Conservation (phyloP, 2,329 filamentous ascomycete genomes). For the Fusarium nygamai region DNA sequence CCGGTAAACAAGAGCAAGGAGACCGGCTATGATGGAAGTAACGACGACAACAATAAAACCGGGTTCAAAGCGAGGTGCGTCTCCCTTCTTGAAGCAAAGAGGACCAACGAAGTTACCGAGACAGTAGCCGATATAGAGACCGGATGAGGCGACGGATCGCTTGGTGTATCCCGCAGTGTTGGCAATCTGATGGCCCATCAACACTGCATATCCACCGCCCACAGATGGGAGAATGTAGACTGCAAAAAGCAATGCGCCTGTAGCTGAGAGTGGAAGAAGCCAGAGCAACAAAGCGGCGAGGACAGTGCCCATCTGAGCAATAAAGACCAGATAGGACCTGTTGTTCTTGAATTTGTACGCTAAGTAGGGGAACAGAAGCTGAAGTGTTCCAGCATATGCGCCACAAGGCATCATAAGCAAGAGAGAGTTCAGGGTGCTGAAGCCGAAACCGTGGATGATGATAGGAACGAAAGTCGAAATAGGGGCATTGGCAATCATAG, state of each 20-base stretch:
- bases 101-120: conserved; percentile 59
- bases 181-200: conserved; percentile 53
- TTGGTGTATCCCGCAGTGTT: conserved; percentile 65
- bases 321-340: conserved; percentile 52
- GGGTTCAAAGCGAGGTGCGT: conserved; percentile 51
- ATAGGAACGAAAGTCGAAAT: conserved; percentile 57
- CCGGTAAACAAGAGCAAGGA: conserved; percentile 56
- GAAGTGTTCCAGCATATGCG: conserved; percentile 49
- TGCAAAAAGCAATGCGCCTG: conserved; percentile 58
- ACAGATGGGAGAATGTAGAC: conserved; percentile 58
- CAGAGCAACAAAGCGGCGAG: conserved; percentile 39
- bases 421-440: conserved; percentile 54
- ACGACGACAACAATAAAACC: conserved; percentile 54
- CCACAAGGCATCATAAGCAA: conserved; percentile 50
- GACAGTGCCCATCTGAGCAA: conserved; percentile 54
- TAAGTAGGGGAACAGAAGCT: conserved; percentile 52
- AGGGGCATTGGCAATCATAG: conserved; percentile 56
- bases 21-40: conserved; percentile 41
- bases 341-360: conserved; percentile 50
- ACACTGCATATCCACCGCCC: conserved; percentile 58
- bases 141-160: conserved; percentile 57
- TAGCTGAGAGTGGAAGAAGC: conserved; percentile 25
- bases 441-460: conserved; percentile 57
- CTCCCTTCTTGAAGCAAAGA: conserved; percentile 52
- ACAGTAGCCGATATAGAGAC: conserved; percentile 62